Conservation (phyloP, 2,329 filamentous ascomycete species). For the Rhynchosporium secalis region DNA sequence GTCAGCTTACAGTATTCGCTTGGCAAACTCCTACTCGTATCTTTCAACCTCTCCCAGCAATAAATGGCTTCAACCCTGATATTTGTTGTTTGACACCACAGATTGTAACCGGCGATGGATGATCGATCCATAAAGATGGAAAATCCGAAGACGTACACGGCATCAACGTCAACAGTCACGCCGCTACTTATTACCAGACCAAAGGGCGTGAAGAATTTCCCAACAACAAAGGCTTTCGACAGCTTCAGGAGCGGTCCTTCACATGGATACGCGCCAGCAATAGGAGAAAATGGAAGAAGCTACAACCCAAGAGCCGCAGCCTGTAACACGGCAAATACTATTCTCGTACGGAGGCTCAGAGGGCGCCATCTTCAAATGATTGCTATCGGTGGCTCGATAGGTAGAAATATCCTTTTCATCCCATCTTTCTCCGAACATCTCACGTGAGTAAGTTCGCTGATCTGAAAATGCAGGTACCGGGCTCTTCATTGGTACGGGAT, state of each 20-base stretch:
- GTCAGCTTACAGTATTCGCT: slow-evolving; percentile 4
- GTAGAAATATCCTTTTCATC: slow-evolving; percentile 42
- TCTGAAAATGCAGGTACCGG: slow-evolving; percentile 63
- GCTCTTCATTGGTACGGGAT: slow-evolving; percentile 81
- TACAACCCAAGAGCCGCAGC: slow-evolving; percentile 65
- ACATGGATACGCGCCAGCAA: slow-evolving; percentile 24
- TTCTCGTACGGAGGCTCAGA: slow-evolving; percentile 75
- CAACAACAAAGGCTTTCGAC: slow-evolving; percentile 31
- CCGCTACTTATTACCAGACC: slow-evolving; percentile 32
- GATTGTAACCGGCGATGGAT: slow-evolving; percentile 12
- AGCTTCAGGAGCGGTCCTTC: slow-evolving; percentile 33
- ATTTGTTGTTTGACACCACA: background rate
- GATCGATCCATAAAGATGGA: slow-evolving; percentile 24
- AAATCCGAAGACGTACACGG: slow-evolving; percentile 27
- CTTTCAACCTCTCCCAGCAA: slow-evolving; percentile 4
- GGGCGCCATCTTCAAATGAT: slow-evolving; percentile 94
- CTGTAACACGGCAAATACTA: slow-evolving; percentile 67
- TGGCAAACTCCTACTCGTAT: slow-evolving; percentile 5
- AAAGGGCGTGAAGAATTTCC: slow-evolving; percentile 23
- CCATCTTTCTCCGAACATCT: background rate
- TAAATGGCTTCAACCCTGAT: background rate
- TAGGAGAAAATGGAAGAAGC: slow-evolving; percentile 39
- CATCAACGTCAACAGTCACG: slow-evolving; percentile 32
- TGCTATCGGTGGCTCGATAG: slow-evolving; percentile 90
- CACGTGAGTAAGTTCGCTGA: slow-evolving; percentile 24